Base-by-base conservation (phyloP, 202 grass and related monocot species). In the Panicum hallii region DNA sequence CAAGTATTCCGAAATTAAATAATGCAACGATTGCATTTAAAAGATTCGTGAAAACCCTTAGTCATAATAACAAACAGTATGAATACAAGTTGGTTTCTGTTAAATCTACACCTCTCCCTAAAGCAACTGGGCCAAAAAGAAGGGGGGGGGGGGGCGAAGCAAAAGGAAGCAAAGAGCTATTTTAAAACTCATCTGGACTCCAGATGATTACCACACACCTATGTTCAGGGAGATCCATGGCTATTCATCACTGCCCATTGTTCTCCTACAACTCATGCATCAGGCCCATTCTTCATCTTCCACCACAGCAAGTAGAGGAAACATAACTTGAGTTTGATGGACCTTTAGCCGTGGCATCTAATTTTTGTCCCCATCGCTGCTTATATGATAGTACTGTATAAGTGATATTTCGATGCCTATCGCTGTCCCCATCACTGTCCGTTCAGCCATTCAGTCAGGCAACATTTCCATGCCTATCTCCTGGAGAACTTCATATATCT, bases 1-100 rank as follows among this genome's bases (percentile, higher is more conserved):
- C 67, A 74, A 19, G 41, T 13, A 30, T 79, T 63, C 38, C 10
- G 47, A 74, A 89, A 87, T 52, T 45, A 62, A 90, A 83, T 20
- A 15, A 52, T 63, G 74, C 26, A 63, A 80, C 45, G 41, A 54
- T 38, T 47, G 23, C 11, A 56, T 69, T 26, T 22, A 71, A 26
- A 72, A 41, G 50, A 79, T 50, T 34, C 11, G 67, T 69, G 17
- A 7, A 79, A 79, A 68, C 5, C 40, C 38, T 54, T 9, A 30
- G 28, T 11, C 46, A 57, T 47, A 19, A 65, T 42, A 7, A 54
- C 45, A 83, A 70, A 61, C 5, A 64, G 8, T 15, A 62, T 45
- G 11, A 89, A 69, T 44, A 54, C 12, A 52, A 63, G 17, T 36
- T 80, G 11, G 36, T 87, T 11, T 61, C 30, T 85, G 64, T 45